phyloP scores from a whole-genome alignment of 352 stramenopile genomes.

The Aphanomyces euteiches region DNA sequence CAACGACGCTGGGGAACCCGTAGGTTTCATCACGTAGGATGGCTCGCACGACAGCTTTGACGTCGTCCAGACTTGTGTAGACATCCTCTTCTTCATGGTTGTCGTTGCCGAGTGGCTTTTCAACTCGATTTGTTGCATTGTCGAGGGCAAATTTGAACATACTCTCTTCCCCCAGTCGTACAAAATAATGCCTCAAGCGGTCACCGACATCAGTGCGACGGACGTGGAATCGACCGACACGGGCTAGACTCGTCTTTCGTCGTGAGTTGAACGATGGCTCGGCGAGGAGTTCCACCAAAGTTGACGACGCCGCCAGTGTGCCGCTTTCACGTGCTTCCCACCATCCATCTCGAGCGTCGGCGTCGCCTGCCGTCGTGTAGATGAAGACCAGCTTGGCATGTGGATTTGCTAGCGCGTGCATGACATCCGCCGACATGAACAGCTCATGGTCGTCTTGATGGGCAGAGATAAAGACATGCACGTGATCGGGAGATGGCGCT shows the following conservation, averaged over 20 bases:
- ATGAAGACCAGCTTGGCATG: constrained; percentile 25
- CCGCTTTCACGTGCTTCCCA: constrained; percentile 23
- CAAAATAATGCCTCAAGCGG: no score
- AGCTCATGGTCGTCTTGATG: constrained; percentile 25
- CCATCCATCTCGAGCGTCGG: constrained; percentile 5
- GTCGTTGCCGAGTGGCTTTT: no score
- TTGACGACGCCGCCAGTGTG: constrained; percentile 7
- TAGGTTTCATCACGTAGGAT: neutral
- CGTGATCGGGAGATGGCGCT: neutral
- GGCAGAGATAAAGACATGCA: constrained; percentile 20
- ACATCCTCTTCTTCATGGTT: no score
- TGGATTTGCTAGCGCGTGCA: constrained; percentile 1
- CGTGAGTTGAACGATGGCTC: no score
- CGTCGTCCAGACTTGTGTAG: no score
- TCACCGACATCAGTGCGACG: no score
- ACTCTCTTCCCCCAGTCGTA: no score
- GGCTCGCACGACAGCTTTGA: no score
- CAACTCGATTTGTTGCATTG: no score
- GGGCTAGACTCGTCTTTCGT: no score
- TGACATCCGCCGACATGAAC: constrained; percentile 16
- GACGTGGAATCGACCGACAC: no score
- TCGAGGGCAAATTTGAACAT: no score
- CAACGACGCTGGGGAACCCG: constrained; percentile 9
- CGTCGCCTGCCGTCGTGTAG: constrained; percentile 24
- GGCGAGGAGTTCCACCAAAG: neutral